Evolutionary conservation across 768 basidiomycete genomes (phyloP).

Genomic region (Lactarius tabidus): DNA sequence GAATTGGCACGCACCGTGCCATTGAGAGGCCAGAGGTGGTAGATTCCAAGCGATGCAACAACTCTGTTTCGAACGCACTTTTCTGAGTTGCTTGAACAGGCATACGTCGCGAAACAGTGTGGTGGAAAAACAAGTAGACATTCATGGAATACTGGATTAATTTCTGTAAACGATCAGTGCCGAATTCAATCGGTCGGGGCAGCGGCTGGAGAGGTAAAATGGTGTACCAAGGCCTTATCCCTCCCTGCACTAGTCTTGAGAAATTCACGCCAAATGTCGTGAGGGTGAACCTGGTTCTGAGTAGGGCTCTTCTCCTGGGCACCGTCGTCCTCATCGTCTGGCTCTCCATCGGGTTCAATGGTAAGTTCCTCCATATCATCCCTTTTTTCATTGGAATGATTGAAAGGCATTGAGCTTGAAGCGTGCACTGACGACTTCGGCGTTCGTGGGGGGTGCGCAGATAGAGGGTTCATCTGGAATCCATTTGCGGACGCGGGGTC

Average conservation of each 20-base stretch:
- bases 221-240: conserved; percentile 80
- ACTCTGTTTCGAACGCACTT: conserved; percentile 50
- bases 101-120: conserved; percentile 42
- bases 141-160: conserved; percentile 79
- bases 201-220: conserved; percentile 2
- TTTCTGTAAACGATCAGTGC: conserved; percentile 50
- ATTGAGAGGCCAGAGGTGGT: conserved; percentile 69
- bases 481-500: conserved; percentile 42
- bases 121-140: conserved; percentile 69
- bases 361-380: conserved; percentile 33
- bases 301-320: conserved; percentile 29
- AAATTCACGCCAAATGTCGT: conserved; percentile 80
- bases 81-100: conserved; percentile 46
- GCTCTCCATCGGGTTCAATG: conserved; percentile 29
- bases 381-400: conserved; percentile 39
- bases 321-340: conserved; percentile 35
- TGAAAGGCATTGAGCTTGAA: conserved; percentile 25
- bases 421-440: conserved; percentile 50
- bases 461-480: conserved; percentile 81
- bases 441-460: conserved; percentile 74
- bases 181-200: conserved; percentile 1
- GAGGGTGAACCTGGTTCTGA: conserved; percentile 47
- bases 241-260: conserved; percentile 72
- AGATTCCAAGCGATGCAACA: conserved; percentile 57
- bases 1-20: conserved; percentile 49